A percentile compares a stretch with the other conserved stretches of the same genome.
Conservation (phyloP, 2,329 filamentous ascomycete species). For the Simplicillium sp. region DNA sequence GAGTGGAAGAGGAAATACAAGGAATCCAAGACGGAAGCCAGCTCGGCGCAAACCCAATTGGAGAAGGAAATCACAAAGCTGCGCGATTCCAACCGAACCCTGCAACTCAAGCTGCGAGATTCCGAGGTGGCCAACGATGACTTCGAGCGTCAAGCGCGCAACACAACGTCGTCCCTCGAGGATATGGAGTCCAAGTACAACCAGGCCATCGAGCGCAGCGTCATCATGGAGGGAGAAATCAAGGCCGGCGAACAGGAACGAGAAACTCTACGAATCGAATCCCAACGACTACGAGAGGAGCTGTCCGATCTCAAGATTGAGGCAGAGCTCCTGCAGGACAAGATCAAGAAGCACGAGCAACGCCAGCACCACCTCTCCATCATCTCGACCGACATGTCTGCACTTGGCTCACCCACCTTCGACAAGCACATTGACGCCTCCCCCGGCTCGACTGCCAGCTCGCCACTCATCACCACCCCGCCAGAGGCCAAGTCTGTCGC, state of each 20-base stretch:
- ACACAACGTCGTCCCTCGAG: constrained; percentile 91
- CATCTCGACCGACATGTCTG: constrained; percentile 53
- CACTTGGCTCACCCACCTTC: constrained; percentile 62
- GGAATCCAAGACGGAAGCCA: constrained; percentile 84
- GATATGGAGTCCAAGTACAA: constrained; percentile 98
- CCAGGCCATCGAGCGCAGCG: constrained; percentile 79
- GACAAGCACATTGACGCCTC: constrained; percentile 62
- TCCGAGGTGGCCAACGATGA: constrained; percentile 98
- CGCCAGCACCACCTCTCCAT: constrained; percentile 47
- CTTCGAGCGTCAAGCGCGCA: constrained; percentile 90
- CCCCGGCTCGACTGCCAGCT: constrained; percentile 79
- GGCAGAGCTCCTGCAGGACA: constrained; percentile 87
- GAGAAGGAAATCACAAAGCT: constrained; percentile 95
- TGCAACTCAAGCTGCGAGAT: constrained; percentile 80
- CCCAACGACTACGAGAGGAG: constrained; percentile 83
- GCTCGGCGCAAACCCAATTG: constrained; percentile 70
- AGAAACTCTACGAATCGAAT: constrained; percentile 79
- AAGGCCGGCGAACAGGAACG: constrained; percentile 86
- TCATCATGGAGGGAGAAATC: constrained; percentile 93
- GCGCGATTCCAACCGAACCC: constrained; percentile 70
- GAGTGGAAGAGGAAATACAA: constrained; percentile 99
- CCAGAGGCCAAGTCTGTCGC: constrained; percentile 60
- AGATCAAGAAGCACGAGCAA: constrained; percentile 63
- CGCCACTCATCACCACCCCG: constrained; percentile 81
- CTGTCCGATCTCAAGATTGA: constrained; percentile 90